phyloP scores from a whole-genome alignment of 305 asterid species.

The Euphrasia arctica region DNA sequence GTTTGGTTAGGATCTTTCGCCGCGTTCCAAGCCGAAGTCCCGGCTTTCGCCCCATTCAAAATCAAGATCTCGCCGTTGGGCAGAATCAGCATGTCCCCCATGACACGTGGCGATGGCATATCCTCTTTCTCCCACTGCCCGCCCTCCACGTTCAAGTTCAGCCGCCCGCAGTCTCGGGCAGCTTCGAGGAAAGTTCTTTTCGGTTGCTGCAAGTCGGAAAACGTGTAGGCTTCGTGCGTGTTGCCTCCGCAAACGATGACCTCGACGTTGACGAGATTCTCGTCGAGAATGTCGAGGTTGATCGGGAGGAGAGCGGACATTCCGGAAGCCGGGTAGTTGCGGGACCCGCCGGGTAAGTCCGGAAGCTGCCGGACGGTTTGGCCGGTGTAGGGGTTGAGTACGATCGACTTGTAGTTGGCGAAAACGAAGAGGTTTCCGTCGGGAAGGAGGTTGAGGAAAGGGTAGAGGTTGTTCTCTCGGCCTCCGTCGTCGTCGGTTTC shows the following conservation, averaged over 20 bases:
- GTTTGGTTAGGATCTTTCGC: conserved; percentile 58
- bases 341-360: conserved; percentile 55
- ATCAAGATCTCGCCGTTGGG: conserved; percentile 76
- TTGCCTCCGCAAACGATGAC: conserved; percentile 89
- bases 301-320: conserved; percentile 76
- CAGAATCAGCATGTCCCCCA: conserved; percentile 75
- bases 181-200: conserved; percentile 52
- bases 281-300: conserved; percentile 32
- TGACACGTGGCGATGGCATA: conserved; percentile 73
- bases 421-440: conserved; percentile 79
- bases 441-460: conserved; percentile 80
- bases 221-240: conserved; percentile 43
- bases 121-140: conserved; percentile 63
- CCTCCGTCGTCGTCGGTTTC: conserved; percentile 50
- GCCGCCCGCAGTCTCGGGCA: conserved; percentile 59
- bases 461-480: conserved; percentile 77
- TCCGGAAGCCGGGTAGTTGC: conserved; percentile 85
- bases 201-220: conserved; percentile 44
- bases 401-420: conserved; percentile 67
- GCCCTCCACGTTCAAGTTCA: conserved; percentile 28
- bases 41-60: conserved; percentile 64
- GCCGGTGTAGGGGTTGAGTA: conserved; percentile 62
- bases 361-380: conserved; percentile 49
- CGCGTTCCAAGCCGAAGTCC: conserved; percentile 79
- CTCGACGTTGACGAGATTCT: conserved; percentile 23